A percentile compares a stretch with the other conserved stretches of the same genome.
phyloP scores from a whole-genome alignment of 2,329 filamentous ascomycete species.

The Aspergillus sclerotialis region DNA sequence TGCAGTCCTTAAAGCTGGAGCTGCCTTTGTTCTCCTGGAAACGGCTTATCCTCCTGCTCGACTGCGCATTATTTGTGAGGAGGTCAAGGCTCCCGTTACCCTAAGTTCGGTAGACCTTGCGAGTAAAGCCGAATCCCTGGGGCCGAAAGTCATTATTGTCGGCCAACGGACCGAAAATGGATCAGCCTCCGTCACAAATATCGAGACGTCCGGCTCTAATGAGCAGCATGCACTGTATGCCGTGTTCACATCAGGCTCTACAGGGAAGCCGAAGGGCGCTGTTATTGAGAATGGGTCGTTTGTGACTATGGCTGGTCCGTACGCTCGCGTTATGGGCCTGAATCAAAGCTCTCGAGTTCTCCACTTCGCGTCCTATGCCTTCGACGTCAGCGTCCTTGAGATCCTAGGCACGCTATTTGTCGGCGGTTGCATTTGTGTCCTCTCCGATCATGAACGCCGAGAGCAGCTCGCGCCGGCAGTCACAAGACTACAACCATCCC shows the following conservation, averaged over 20 bases:
- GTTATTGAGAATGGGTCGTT: slow-evolving; percentile 4
- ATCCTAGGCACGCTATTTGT: neutral
- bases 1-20: slow-evolving; percentile 5
- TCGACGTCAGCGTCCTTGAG: slow-evolving; percentile 4
- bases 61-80: slow-evolving; percentile 2
- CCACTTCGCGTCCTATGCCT: slow-evolving; percentile 5
- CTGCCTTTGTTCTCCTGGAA: slow-evolving; percentile 7
- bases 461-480: neutral
- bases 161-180: slow-evolving; percentile 27
- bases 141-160: slow-evolving; percentile 5
- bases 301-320: slow-evolving; percentile 18
- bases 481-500: slow-evolving; percentile 5
- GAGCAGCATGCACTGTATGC: slow-evolving; percentile 2
- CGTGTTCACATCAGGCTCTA: slow-evolving; percentile 5
- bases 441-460: slow-evolving; percentile 3
- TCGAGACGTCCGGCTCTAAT: neutral
- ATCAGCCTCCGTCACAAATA: slow-evolving; percentile 13
- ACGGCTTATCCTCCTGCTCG: slow-evolving; percentile 1
- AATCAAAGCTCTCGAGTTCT: slow-evolving; percentile 4
- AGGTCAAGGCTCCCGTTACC: slow-evolving; percentile 1
- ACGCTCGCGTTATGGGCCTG: slow-evolving; percentile 4
- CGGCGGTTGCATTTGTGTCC: slow-evolving; percentile 3
- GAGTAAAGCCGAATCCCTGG: neutral
- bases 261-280: slow-evolving; percentile 5
- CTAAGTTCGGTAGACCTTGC: slow-evolving; percentile 1